Base-by-base conservation (phyloP, 2,329 filamentous ascomycete species). In the Spiromastix sp. region DNA sequence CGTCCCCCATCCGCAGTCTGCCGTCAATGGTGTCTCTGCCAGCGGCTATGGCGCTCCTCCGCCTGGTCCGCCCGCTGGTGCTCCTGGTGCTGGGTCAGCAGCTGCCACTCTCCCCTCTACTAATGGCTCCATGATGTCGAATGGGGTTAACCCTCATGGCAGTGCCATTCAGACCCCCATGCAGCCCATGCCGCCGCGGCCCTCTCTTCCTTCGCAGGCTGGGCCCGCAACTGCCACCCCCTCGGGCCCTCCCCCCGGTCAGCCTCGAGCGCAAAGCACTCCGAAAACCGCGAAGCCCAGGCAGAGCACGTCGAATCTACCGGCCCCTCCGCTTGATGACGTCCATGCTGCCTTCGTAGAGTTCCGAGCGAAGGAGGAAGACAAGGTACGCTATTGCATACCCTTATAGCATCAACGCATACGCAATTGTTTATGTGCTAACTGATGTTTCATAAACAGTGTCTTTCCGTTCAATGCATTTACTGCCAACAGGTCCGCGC, bases 401-500 rank as follows among this genome's bases (percentile, higher is more conserved):
- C 21, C 21, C 21, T n/a, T 24, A n/a, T 7, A 24, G 21, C 21
- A 7, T n/a, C n/a, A n/a, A n/a, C n/a, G n/a, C n/a, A n/a, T n/a
- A n/a, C n/a, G n/a, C n/a, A n/a, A n/a, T n/a, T n/a, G n/a, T n/a
- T n/a, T n/a, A n/a, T n/a, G n/a, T n/a, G n/a, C 7, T 24, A 10
- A n/a, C 32, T 35, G 18, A 35, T 20, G 17, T n/a, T 21, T 13
- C 25, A 27, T 11, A 20, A 12, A 34, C 47, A 67, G 56, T 67
- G 64, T 48, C 47, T 67, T 32, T 66, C 63, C 10, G 64, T 67
- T 21, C 64, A 67, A 54, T 67, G 64, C 44, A 67, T 67, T 37
- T 67, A 67, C 46, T 67, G 64, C 49, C 63, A 67, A 43, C 63
- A 66, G 48, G 62, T 67, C 30, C 58, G 64, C 46, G 64, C 64